phyloP scores from a whole-genome alignment of 2,329 filamentous ascomycete species.

The Penicillium expansum region DNA sequence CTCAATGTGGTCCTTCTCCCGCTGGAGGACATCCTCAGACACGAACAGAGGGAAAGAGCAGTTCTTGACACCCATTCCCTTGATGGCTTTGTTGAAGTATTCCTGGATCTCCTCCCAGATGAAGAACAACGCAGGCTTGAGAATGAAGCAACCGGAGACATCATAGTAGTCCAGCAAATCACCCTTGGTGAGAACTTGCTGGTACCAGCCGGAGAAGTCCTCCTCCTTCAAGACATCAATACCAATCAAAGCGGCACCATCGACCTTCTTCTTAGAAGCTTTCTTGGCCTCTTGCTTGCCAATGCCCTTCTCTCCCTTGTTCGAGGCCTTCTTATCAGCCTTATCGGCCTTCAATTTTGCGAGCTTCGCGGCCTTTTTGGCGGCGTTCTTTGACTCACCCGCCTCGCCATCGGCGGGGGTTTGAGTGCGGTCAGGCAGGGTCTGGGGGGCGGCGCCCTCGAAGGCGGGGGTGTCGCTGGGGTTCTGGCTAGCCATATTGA shows the following conservation, averaged over 20 bases:
- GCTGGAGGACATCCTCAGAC: conserved; percentile 78
- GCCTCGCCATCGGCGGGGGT: conserved; percentile 38
- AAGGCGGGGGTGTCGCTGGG: conserved; percentile 27
- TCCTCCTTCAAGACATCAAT: conserved; percentile 82
- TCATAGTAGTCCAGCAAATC: conserved; percentile 98
- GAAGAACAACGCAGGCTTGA: conserved; percentile 68
- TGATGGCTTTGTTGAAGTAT: conserved; percentile 66
- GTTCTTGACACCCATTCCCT: conserved; percentile 89
- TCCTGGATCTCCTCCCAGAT: conserved; percentile 67
- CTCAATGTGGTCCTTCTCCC: conserved; percentile 94
- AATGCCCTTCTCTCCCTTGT: conserved; percentile 31
- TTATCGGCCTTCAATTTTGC: conserved; percentile 45
- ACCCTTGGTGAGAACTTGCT: conserved; percentile 94
- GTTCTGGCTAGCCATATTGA: conserved; percentile 34
- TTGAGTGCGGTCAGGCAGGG: conserved; percentile 41
- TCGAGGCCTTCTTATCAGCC: conserved; percentile 34
- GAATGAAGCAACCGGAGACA: conserved; percentile 95
- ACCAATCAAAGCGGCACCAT: conserved; percentile 69
- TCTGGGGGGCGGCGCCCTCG: conserved; percentile 29
- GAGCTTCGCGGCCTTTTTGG: conserved; percentile 51
- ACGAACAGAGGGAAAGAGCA: conserved; percentile 97
- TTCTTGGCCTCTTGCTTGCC: conserved; percentile 9
- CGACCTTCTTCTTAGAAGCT: conserved; percentile 52
- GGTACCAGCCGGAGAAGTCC: conserved; percentile 94
- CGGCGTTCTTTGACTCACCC: conserved; percentile 40